Base-by-base conservation (phyloP, 352 stramenopile genomes). In the Globisporangium heterothallicum region DNA sequence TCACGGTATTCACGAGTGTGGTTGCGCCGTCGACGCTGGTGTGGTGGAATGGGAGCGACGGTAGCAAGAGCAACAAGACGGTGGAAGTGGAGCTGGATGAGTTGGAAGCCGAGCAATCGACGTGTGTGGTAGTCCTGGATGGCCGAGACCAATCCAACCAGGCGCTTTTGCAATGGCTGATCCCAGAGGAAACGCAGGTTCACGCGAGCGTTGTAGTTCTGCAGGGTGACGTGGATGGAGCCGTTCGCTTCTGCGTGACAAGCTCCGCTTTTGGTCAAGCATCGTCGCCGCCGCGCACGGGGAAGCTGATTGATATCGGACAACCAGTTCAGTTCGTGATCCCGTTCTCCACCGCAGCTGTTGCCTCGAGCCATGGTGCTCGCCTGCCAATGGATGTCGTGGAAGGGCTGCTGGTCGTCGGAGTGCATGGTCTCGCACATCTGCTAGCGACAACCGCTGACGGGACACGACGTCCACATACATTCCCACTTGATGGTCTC, bases 41-140 rank as follows among this genome's bases (percentile, higher is more conserved):
- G 34, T 55, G 60, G 24, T 64, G 45, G 14, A 45, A 48, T 46
- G 18, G 25, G 29, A 26, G 44, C 1, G 50, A 41, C 27, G 19
- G 6, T 1, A 25, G 40, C 38, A 14, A 16, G 52, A 48, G 29
- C 48, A 21, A 42, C 10, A 45, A 26, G 19, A 1, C 22, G 44
- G 25, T 24, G 2, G 14, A 14, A 5, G 9, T 63, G 1, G 68
- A 91, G 40, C 40, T 91, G 7, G 66, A 84, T 1, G 67, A 68
- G 10, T 53, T 91, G 0, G 80, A 91, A 62, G 80, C 66, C 2
- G 73, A 91, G 19, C 75, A 83, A n/a, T 82, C 77, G 5, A 86
- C 73, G 32, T 72, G 64, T 25, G 43, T 69, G 10, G 22, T 70
- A 24, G 65, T 61, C 9, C 41, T 70, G 19, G 42, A 53, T 53